Percentiles rank a stretch among this genome's conserved stretches.
phyloP scores from a whole-genome alignment of 768 basidiomycete species.

The Boletus vinaceobasis region DNA sequence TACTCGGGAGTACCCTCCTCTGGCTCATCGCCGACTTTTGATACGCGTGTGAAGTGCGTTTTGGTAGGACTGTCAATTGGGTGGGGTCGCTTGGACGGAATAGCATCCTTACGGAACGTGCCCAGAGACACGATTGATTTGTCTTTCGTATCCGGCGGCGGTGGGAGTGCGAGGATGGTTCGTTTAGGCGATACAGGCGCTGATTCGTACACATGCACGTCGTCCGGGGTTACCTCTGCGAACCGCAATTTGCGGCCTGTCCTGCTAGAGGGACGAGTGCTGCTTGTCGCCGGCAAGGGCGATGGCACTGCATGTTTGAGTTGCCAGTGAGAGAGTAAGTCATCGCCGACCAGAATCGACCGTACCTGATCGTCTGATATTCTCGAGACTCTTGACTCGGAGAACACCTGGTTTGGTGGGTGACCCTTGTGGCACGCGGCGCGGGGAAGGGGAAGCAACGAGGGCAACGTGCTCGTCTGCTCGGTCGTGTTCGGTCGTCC shows the following conservation, averaged over 20 bases:
- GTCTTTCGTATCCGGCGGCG: slow-evolving; percentile 27
- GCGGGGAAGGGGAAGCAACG: slow-evolving; percentile 14
- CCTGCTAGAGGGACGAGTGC: slow-evolving; percentile 59
- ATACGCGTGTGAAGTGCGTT: neutral
- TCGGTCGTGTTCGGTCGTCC: neutral
- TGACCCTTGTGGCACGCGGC: slow-evolving; percentile 7
- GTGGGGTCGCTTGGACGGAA: slow-evolving; percentile 11
- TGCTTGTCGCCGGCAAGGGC: slow-evolving; percentile 44
- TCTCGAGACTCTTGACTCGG: slow-evolving; percentile 31
- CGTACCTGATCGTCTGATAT: slow-evolving; percentile 22
- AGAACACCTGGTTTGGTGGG: slow-evolving; percentile 23
- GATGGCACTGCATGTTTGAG: slow-evolving; percentile 32
- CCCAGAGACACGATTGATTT: slow-evolving; percentile 36
- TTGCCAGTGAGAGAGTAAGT: neutral
- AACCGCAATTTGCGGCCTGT: slow-evolving; percentile 61
- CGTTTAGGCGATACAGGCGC: slow-evolving; percentile 74
- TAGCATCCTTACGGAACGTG: slow-evolving; percentile 30
- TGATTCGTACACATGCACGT: slow-evolving; percentile 81
- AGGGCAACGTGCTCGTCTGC: neutral
- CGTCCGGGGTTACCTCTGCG: slow-evolving; percentile 67
- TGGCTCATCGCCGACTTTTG: slow-evolving; percentile 27
- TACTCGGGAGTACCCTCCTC: slow-evolving; percentile 79
- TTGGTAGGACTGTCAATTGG: neutral
- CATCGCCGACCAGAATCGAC: neutral
- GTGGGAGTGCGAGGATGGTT: slow-evolving; percentile 52